Evolutionary conservation across 2,329 filamentous ascomycete species (phyloP).

Genomic region (Cladobotryum mycophilum): DNA sequence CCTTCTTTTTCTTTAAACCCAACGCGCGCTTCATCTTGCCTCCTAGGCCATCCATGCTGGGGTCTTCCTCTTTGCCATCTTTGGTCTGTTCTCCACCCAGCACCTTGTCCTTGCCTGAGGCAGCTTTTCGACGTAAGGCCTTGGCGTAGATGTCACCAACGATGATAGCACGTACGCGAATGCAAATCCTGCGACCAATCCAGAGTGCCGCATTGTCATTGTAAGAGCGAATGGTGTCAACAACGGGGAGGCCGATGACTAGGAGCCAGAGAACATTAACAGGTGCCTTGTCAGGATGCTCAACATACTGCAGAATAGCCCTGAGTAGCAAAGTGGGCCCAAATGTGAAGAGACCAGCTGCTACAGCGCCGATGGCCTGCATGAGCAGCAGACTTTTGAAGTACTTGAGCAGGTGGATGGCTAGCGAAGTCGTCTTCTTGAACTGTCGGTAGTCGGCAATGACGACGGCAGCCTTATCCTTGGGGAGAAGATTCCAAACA

Average conservation of each 20-base stretch:
- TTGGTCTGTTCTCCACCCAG: constrained; percentile 51
- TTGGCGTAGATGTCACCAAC: constrained; percentile 98
- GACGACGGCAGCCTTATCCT: constrained; percentile 78
- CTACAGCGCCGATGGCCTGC: constrained; percentile 73
- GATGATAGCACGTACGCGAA: constrained; percentile 87
- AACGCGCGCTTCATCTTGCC: constrained; percentile 50
- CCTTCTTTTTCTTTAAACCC: constrained; percentile 54
- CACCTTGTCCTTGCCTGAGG: constrained; percentile 67
- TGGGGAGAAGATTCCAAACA: constrained; percentile 86
- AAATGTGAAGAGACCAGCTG: constrained; percentile 81
- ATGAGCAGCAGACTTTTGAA: constrained; percentile 71
- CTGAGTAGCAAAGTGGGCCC: constrained; percentile 85
- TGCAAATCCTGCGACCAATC: constrained; percentile 91
- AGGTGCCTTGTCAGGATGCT: constrained; percentile 68
- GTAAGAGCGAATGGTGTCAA: constrained; percentile 74
- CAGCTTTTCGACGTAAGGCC: constrained; percentile 82
- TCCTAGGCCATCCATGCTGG: constrained; percentile 34
- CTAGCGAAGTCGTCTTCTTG: constrained; percentile 73
- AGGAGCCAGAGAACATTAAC: constrained; percentile 92
- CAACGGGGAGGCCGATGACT: constrained; percentile 80
- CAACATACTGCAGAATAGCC: constrained; percentile 89
- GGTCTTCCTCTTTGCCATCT: constrained; percentile 24
- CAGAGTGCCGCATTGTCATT: constrained; percentile 82
- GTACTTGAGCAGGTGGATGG: constrained; percentile 75
- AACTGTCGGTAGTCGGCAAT: constrained; percentile 77